These are phyloP conservation scores for Ogataea trehalophila DNA, from an alignment of 805 yeast genomes.

Conservation along the genomic window DNA sequence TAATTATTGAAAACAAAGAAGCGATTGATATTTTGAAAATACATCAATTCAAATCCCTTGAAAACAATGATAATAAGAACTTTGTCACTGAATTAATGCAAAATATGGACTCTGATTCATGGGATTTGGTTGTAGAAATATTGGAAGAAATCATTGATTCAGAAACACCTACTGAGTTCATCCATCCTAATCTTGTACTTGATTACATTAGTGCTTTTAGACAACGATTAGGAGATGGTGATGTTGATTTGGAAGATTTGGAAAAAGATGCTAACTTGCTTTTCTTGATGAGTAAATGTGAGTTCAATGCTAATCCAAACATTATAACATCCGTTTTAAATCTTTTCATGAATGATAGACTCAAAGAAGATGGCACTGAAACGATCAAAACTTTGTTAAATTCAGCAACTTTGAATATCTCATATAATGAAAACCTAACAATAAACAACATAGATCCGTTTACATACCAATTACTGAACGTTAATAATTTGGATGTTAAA, in stretches of 20 bases:
- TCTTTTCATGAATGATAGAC: not conserved
- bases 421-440: not conserved
- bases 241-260: conserved; percentile 8
- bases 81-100: not conserved
- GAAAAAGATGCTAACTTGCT: conserved; percentile 5
- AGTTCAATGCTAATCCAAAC: not conserved
- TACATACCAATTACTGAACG: too few relatives aligned
- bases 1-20: not conserved
- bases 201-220: not conserved
- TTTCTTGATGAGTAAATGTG: not conserved
- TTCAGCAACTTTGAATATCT: not conserved
- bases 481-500: not conserved
- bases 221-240: not conserved
- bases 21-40: not conserved
- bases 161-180: not conserved
- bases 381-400: not conserved
- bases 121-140: conserved; percentile 3
- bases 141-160: conserved; percentile 9
- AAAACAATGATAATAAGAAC: not conserved
- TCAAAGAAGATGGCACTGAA: not conserved
- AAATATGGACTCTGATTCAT: not conserved
- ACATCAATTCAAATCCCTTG: not conserved
- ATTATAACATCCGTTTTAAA: not conserved
- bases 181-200: conserved; percentile 9
- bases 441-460: not conserved